Evolutionary conservation across 345 rosid species (phyloP), one percentile per base, ranked within the genome.

Genomic region (Schrenkiella parvula): DNA sequence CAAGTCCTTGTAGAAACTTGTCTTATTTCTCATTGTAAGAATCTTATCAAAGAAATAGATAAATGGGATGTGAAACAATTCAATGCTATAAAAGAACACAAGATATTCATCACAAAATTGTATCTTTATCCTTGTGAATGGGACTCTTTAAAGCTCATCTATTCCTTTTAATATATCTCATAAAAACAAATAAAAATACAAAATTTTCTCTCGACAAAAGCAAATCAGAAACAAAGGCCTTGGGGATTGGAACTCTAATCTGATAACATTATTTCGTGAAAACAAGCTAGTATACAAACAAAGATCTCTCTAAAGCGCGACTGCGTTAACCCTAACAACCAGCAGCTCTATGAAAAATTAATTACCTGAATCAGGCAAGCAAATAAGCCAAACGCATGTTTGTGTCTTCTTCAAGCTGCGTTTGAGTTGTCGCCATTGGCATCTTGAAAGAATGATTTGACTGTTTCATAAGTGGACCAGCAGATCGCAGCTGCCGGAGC

Each of bases 401-500:
- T 68, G 5, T 53, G 4, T 44, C 34, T 44, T 57, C 15, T 78
- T 85, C 70, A 89, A 72, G 87, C 83, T 38, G 59, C 23, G 72
- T 69, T 78, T 31, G 46, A 63, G 67, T 68, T 70, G 22, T 68
- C 71, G 22, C 47, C 81, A 42, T 87, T 88, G 66, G 82, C 72
- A 55, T 86, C 81, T 53, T 87, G 82, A 56, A 95, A 95, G 70
- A 92, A 92, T 8, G 84, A 34, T 77, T 95, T 95, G 2, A 80
- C 78, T 8, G 90, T 82, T 83, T 95, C 98, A 51, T 95, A 95
- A 3, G 90, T 86, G 11, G 98, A 88, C 99, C 99, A 95, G 73
- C 97, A 90, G 69, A 92, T 95, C 3, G 99, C 97, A 29, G 99
- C 97, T 65, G 99, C 99, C n/a, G 98, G 99, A 39, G 98, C 97